Evolutionary conservation across 169 alveolate species (phyloP).

Genomic region (Plasmodium reichenowi): DNA sequence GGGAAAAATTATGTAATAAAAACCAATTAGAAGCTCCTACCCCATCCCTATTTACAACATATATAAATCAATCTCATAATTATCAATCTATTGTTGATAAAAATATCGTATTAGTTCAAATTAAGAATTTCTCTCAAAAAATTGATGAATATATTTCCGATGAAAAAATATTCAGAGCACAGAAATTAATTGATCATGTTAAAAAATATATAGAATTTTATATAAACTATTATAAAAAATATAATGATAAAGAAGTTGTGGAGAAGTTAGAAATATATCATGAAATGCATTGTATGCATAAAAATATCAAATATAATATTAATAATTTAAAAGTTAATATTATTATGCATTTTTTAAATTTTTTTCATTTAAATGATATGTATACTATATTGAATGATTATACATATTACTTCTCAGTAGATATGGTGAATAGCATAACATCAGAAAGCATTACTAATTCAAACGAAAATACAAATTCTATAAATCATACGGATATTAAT

Average conservation of each 20-base stretch:
- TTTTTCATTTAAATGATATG: constrained; percentile 71
- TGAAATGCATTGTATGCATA: constrained; percentile 25
- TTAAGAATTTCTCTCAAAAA: constrained; percentile 50
- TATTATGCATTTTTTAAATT: constrained; percentile 35
- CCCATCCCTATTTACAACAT: neutral
- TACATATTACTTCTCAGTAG: constrained; percentile 57
- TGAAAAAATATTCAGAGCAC: constrained; percentile 72
- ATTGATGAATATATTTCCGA: constrained; percentile 66
- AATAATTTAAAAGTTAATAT: constrained; percentile 57
- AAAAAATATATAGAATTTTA: constrained; percentile 58
- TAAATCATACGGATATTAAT: neutral
- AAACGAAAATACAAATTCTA: constrained; percentile 12
- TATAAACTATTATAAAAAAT: constrained; percentile 54
- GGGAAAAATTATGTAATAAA: neutral
- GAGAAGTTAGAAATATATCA: constrained; percentile 38
- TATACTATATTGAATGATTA: constrained; percentile 23
- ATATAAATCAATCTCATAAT: neutral
- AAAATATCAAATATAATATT: constrained; percentile 55
- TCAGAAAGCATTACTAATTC: constrained; percentile 15
- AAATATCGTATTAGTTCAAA: constrained; percentile 34
- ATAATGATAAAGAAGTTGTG: constrained; percentile 18
- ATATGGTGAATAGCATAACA: constrained; percentile 1
- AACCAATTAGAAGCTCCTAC: neutral
- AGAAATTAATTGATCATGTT: constrained; percentile 62
- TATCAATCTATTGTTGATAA: constrained; percentile 8